A percentile compares a stretch with the other conserved stretches of the same genome.
phyloP scores from a whole-genome alignment of 225 moss, liverwort and hornwort species.

The Polytrichum formosum region DNA sequence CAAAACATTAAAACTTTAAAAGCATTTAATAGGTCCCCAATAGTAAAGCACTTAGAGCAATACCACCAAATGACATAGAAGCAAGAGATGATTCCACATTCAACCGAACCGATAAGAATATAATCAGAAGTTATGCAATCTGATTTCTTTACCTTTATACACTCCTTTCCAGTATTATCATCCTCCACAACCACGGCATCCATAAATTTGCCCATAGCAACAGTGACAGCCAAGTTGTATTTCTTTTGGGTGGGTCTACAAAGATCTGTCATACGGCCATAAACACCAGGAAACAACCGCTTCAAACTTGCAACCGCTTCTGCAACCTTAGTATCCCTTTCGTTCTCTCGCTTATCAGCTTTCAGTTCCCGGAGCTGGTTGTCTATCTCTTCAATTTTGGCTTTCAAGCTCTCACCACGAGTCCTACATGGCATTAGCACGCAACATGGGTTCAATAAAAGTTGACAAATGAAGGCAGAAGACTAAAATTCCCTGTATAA shows the following conservation, averaged over 20 bases:
- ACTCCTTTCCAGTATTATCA: constrained; percentile 93
- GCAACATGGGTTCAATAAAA: neutral
- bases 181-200: constrained; percentile 99
- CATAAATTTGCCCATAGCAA: constrained; percentile 98
- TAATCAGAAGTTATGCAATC: too few relatives aligned
- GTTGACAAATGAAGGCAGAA: too few relatives aligned
- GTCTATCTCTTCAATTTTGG: constrained; percentile 90
- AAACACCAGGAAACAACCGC: constrained; percentile 96
- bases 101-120: too few relatives aligned
- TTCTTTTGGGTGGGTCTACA: constrained; percentile 99
- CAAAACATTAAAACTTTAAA: too few relatives aligned
- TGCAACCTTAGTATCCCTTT: constrained; percentile 85
- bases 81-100: too few relatives aligned
- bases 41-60: too few relatives aligned
- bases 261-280: constrained; percentile 99
- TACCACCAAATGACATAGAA: too few relatives aligned
- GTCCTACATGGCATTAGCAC: constrained; percentile 47
- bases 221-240: constrained; percentile 94
- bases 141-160: constrained; percentile 68
- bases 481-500: too few relatives aligned
- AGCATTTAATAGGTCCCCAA: too few relatives aligned
- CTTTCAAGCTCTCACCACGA: constrained; percentile 79
- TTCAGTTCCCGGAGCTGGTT: constrained; percentile 89
- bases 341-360: constrained; percentile 93
- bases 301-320: constrained; percentile 95